Conservation (phyloP, 148 eudicot species). For the Drosera capensis region DNA sequence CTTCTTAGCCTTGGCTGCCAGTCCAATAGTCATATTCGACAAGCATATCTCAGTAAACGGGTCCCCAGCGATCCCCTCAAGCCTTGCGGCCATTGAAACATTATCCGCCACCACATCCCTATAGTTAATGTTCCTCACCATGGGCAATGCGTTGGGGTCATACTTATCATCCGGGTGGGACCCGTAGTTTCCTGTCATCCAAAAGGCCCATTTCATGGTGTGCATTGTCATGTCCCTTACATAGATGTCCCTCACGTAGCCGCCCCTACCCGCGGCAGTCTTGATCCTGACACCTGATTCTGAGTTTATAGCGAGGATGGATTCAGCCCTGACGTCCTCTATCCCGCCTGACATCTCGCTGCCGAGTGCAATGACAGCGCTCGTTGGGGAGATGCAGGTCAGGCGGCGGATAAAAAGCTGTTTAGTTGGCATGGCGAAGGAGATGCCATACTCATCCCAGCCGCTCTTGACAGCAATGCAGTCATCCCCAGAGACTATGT, state of each 20-base stretch:
- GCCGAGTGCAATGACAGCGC: conserved; percentile 82
- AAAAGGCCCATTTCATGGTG: conserved; percentile 84
- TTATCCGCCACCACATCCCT: conserved; percentile 67
- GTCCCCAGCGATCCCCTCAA: conserved; percentile 70
- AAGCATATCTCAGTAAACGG: conserved; percentile 75
- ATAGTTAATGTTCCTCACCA: conserved; percentile 60
- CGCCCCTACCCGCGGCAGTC: conserved; percentile 75
- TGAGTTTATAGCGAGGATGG: conserved; percentile 61
- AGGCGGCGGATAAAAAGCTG: conserved; percentile 63
- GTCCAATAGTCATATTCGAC: conserved; percentile 61
- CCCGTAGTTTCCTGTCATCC: conserved; percentile 94
- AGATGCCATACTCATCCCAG: conserved; percentile 90
- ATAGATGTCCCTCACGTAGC: conserved; percentile 67
- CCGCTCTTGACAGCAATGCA: conserved; percentile 94
- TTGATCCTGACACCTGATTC: conserved; percentile 87
- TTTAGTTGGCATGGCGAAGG: conserved; percentile 77
- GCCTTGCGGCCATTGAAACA: conserved; percentile 59
- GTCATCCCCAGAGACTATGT: conserved; percentile 93
- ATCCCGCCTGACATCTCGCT: conserved; percentile 99
- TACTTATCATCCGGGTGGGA: conserved; percentile 66
- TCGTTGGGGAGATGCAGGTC: conserved; percentile 80
- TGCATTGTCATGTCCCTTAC: conserved; percentile 61
- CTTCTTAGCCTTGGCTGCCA: conserved; percentile 51
- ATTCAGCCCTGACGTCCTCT: conserved; percentile 78
- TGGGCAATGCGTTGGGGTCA: conserved; percentile 65